Evolutionary conservation across 169 alveolate species (phyloP).

Genomic region (Eimeria tenella): DNA sequence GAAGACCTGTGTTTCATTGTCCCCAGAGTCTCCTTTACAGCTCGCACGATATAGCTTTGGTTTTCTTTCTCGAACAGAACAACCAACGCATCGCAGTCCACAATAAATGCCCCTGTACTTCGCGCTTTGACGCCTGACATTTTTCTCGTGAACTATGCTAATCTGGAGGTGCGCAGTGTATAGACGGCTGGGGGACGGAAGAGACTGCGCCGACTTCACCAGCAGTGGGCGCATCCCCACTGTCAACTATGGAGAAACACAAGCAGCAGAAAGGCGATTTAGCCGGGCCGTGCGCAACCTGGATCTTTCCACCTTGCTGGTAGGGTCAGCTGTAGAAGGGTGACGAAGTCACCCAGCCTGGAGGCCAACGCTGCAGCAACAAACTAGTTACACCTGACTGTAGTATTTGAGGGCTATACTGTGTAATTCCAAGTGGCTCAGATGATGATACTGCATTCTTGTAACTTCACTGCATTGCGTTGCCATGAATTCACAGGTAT

Average conservation of each 20-base stretch:
- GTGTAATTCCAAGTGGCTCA: too few relatives aligned
- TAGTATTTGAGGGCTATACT: too few relatives aligned
- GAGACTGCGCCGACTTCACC: background rate
- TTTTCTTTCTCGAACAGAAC: too few relatives aligned
- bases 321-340: background rate
- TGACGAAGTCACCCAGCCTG: background rate
- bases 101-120: too few relatives aligned
- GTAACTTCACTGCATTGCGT: background rate
- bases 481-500: conserved; percentile 19
- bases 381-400: too few relatives aligned
- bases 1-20: too few relatives aligned
- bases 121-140: background rate
- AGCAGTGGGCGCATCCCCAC: background rate
- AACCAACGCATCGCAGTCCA: too few relatives aligned
- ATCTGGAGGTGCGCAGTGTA: conserved; percentile 20
- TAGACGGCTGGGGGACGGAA: conserved; percentile 53
- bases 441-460: background rate
- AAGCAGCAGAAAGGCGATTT: conserved; percentile 8
- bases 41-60: too few relatives aligned
- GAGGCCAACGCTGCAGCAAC: background rate
- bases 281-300: conserved; percentile 23
- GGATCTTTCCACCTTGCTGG: conserved; percentile 35
- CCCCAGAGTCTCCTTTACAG: too few relatives aligned
- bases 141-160: background rate
- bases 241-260: background rate